phyloP scores from a whole-genome alignment of 345 rosid species.

The Orychophragmus violaceus region DNA sequence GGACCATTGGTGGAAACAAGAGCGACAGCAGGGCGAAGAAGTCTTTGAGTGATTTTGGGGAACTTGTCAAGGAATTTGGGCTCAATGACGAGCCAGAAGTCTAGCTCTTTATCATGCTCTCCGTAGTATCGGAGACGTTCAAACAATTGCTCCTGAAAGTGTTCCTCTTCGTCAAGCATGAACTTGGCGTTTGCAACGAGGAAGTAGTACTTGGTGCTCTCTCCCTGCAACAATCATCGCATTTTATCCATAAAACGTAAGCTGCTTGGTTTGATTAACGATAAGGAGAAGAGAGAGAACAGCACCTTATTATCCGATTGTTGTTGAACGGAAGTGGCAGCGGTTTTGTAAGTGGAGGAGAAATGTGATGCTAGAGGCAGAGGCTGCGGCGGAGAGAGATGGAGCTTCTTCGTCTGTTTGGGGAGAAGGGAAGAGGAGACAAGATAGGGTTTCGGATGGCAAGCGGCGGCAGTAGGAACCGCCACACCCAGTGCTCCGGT shows the following conservation, averaged over 20 bases:
- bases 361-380: not conserved
- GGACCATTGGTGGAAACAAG: constrained; percentile 84
- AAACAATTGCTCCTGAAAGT: constrained; percentile 72
- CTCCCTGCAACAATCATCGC: constrained; percentile 15
- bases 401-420: constrained; percentile 18
- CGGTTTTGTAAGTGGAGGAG: constrained; percentile 8
- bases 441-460: constrained; percentile 3
- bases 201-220: constrained; percentile 58
- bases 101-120: constrained; percentile 60
- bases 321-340: constrained; percentile 14
- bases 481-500: constrained; percentile 31
- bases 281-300: not conserved
- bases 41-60: constrained; percentile 71
- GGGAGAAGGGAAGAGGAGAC: constrained; percentile 3
- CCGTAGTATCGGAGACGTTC: constrained; percentile 69
- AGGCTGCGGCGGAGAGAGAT: constrained; percentile 13
- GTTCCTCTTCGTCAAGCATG: constrained; percentile 99
- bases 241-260: not conserved
- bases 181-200: constrained; percentile 87
- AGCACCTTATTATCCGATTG: constrained; percentile 17
- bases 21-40: constrained; percentile 93
- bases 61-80: constrained; percentile 83
- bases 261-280: not conserved
- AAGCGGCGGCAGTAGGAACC: constrained; percentile 17
- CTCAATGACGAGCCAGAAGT: constrained; percentile 93